Base-by-base conservation (phyloP, 1,284 basidiomycete species). In the Moniliophthora roreri region DNA sequence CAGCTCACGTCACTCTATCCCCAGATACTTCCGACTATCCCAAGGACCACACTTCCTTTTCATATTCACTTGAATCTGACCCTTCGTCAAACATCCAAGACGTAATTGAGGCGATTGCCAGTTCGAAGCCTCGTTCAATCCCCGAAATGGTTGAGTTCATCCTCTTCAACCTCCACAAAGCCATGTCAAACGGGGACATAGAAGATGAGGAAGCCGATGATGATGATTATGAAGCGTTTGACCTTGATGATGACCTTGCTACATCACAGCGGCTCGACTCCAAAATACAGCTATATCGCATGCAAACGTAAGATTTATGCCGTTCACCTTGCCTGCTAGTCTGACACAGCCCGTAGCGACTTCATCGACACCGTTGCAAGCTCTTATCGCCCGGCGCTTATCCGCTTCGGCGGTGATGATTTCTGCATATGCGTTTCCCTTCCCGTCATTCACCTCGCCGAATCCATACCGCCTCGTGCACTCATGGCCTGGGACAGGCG, bases 1-100 rank as follows among this genome's bases (percentile, higher is more conserved):
- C n/a, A n/a, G n/a, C n/a, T n/a, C n/a, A n/a, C n/a, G n/a, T n/a
- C n/a, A n/a, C n/a, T n/a, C n/a, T 32, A 16, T 21, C 26, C 41
- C n/a, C 53, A 83, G 84, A 86, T 58, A 79, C 82, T 1, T 81
- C 84, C 8, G 81, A 83, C 52, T 87, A 87, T 60, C 84, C 84
- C 3, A 70, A 70, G 21, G 71, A 69, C 52, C 84, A 87, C 58
- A 69, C 71, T 0, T 76, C 77, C 56, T 80, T 83, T 59, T 75
- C 79, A 28, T 82, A 79, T 50, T 73, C 76, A 16, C 69, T 74
- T 38, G 77, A 81, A 48, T 58, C 60, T 3, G 69, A 74, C 39
- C 57, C 76, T 8, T 68, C 76, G 1, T 45, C 66, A 0, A 63
- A 67, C 18, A 51, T 82, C 15, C 61, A 69, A 50, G 56, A 65